These are phyloP conservation scores for Apiotrichum akiyoshidainum DNA, from an alignment of 1,284 basidiomycete species.

Conservation along the genomic window DNA sequence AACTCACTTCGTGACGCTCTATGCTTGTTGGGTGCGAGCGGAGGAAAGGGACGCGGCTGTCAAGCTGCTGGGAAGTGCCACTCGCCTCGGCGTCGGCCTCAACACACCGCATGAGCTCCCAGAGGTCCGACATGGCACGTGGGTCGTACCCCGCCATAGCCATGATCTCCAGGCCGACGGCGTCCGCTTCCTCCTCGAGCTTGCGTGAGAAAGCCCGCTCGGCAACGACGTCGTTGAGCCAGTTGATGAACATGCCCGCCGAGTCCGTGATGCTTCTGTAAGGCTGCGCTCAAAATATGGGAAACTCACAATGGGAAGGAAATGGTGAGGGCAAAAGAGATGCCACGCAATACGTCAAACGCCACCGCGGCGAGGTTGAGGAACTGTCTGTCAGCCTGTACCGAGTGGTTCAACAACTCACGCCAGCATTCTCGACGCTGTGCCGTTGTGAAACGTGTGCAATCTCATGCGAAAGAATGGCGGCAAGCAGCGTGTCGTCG, in stretches of 20 bases:
- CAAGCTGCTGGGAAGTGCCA: conserved; percentile 36
- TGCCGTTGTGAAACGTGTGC: conserved; percentile 55
- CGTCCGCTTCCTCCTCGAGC: conserved; percentile 56
- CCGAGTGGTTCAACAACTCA: conserved; percentile 25
- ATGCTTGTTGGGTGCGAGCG: conserved; percentile 55
- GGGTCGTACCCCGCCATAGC: conserved; percentile 55
- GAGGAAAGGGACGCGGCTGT: conserved; percentile 49
- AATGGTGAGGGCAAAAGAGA: conserved; percentile 55
- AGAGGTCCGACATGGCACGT: conserved; percentile 52
- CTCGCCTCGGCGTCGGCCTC: conserved; percentile 49
- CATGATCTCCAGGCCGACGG: conserved; percentile 54
- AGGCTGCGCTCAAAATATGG: no score
- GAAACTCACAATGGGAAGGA: conserved; percentile 53
- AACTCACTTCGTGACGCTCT: conserved; percentile 44
- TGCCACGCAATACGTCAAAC: conserved; percentile 55
- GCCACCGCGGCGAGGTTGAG: conserved; percentile 54
- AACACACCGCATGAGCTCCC: conserved; percentile 54
- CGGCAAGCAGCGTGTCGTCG: conserved; percentile 54
- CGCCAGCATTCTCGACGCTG: conserved; percentile 55
- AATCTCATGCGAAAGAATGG: conserved; percentile 55
- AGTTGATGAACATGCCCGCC: conserved; percentile 53
- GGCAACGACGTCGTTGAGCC: conserved; percentile 54
- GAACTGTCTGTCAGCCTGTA: conserved; percentile 40
- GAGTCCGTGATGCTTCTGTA: conserved; percentile 52
- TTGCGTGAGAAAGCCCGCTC: conserved; percentile 55